Evolutionary conservation across 2,329 filamentous ascomycete species (phyloP), one percentile per base, ranked within the genome.

Genomic region (Trichoderma koningiopsis): DNA sequence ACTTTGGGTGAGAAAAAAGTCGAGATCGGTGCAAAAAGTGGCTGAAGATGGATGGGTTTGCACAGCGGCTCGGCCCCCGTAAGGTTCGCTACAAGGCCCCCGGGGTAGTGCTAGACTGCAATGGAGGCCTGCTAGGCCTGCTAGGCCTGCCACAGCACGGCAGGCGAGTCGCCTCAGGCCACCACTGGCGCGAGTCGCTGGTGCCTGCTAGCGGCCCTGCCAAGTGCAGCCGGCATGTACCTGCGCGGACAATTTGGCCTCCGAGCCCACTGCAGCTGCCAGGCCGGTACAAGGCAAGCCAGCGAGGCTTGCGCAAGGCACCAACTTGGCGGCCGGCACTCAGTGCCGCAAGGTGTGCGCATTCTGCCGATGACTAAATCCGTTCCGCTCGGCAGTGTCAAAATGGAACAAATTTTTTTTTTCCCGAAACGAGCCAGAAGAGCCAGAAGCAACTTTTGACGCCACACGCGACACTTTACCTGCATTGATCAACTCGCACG

Each of bases 1-100:
- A 37, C 49, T 68, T 37, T 10, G 16, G 29, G 24, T 13, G 27
- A 14, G 37, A 64, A 52, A 40, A 40, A 40, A n/a, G 24, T 33
- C 40, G 49, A 37, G 27, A 60, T 33, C 49, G n/a, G 13, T 33
- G 37, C 37, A 16, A 27, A 53, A 55, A 49, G 64, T 68, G 65
- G 65, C 65, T 68, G 65, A 22, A 61, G 47, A 47, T 61, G 65
- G 58, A 31, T 53, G 43, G 56, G 64, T 68, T 60, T 52, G 55
- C 35, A 59, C 56, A 53, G 57, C 65, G 65, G 65, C 65, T 68
- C 65, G 65, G 65, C 67, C 67, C 67, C 67, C 67, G 59, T 64
- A 64, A 65, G 59, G 52, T 67, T 67, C 64, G 64, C 64, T 59
- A 67, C 16, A 22, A 59, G 55, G 37, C 63, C 55, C 59, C 43